A percentile compares a stretch with the other conserved stretches of the same genome.
Evolutionary conservation across 768 basidiomycete genomes (phyloP).

Genomic region (Tulasnella sp.): DNA sequence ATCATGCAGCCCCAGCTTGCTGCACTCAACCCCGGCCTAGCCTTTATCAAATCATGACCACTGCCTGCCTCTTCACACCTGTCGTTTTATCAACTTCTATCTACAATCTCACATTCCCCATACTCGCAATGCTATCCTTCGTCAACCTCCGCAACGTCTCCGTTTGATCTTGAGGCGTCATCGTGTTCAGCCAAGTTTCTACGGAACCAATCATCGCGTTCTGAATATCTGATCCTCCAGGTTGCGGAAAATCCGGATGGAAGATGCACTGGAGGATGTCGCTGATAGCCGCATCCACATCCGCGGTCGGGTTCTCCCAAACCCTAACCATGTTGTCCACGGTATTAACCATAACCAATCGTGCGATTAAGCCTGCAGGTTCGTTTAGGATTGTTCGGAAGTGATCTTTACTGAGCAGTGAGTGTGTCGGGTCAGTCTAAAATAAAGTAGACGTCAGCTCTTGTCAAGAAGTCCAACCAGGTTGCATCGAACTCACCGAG

Average conservation of each 20-base stretch:
- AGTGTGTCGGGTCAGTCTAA: constrained; percentile 16
- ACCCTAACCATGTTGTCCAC: background rate
- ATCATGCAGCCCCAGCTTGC: background rate
- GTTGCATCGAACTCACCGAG: background rate
- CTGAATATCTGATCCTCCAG: constrained; percentile 2
- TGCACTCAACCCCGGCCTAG: background rate
- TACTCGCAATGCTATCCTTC: background rate
- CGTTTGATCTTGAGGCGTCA: background rate
- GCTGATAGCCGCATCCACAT: constrained; percentile 5
- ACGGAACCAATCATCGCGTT: background rate
- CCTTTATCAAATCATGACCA: background rate
- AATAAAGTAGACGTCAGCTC: background rate
- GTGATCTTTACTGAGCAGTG: constrained; percentile 46
- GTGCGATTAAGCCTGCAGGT: constrained; percentile 65
- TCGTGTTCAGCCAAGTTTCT: constrained; percentile 1
- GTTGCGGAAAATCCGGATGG: constrained; percentile 9
- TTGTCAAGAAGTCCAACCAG: background rate
- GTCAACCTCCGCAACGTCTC: constrained; percentile 11
- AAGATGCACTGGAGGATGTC: constrained; percentile 6
- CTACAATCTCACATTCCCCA: constrained; percentile 8
- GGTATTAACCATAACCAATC: constrained; percentile 51
- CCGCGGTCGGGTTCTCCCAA: constrained; percentile 3
- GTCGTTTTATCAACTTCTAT: background rate
- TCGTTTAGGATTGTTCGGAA: constrained; percentile 65
- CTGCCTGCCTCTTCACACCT: background rate